Evolutionary conservation across 1,284 basidiomycete genomes (phyloP).

Genomic region (Pseudozyma tsukubaensis): DNA sequence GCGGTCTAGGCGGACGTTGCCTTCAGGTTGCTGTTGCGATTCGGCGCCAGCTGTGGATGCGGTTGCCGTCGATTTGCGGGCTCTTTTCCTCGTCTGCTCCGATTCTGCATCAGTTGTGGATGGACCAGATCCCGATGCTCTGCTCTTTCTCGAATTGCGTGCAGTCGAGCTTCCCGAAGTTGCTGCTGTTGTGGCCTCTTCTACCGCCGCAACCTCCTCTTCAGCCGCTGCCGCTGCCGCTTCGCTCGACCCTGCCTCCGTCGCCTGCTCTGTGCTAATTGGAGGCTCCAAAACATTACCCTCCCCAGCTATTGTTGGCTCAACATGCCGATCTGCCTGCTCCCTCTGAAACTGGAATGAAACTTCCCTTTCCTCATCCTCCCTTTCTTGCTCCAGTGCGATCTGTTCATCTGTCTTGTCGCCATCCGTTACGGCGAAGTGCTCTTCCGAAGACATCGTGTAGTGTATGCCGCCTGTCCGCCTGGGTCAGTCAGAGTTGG

Average conservation of each 20-base stretch:
- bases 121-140: constrained; percentile 9
- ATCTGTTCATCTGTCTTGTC: constrained; percentile 41
- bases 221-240: constrained; percentile 9
- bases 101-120: constrained; percentile 1
- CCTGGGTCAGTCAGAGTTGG: no score
- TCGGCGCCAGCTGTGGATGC: constrained; percentile 1
- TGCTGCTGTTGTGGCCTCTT: not conserved
- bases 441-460: constrained; percentile 40
- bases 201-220: not conserved
- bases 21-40: constrained; percentile 5
- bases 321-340: constrained; percentile 11
- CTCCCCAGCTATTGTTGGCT: not conserved
- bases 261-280: constrained; percentile 1
- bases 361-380: constrained; percentile 41
- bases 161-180: constrained; percentile 9
- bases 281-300: not conserved
- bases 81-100: constrained; percentile 17
- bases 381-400: constrained; percentile 34
- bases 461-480: not conserved
- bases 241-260: not conserved
- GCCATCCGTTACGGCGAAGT: constrained; percentile 9
- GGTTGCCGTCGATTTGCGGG: constrained; percentile 19
- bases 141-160: constrained; percentile 15
- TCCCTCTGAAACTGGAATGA: constrained; percentile 26
- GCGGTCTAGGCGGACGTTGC: constrained; percentile 48